Evolutionary conservation across 2,329 filamentous ascomycete genomes (phyloP), one percentile per base, ranked within the genome.

Genomic region (Blumeria graminis): DNA sequence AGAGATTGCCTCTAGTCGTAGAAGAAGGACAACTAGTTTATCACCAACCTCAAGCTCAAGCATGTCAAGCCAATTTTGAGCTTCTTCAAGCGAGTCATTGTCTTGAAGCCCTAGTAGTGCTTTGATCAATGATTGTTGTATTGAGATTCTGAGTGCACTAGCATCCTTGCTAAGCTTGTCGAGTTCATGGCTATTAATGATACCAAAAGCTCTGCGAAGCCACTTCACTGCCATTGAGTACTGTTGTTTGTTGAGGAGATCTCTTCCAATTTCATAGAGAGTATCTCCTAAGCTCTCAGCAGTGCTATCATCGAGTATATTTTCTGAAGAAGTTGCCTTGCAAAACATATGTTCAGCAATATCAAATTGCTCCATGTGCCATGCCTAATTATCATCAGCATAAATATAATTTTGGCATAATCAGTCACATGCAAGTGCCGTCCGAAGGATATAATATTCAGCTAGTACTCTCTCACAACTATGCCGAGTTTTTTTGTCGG

Each of bases 291-390:
- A 68, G 39, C 71, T 72, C 65, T 89, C 82, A 1, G 74, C 71
- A 1, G 73, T 73, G 1, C 67, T 59, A 0, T 74, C 67, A 46
- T 80, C 73, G 1, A 77, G 65, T 56, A 55, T 63, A 22, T 63
- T 63, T 39, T 62, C 66, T 9, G 69, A 66, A n/a, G 59, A 69
- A 62, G 70, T 68, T 1, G 78, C 68, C 62, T 84, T 84, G 38
- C 68, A 68, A 66, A 82, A 89, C 72, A 92, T 79, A 66, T 86
- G 79, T 56, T 94, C 86, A 33, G 86, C 85, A 52, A 88, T 76
- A 57, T 90, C 84, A 13, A 84, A 71, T 43, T 82, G 77, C 43
- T 77, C 73, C 64, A 88, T 81, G 62, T 80, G 79, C 80, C 82
- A 94, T 34, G 81, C 76, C 86, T 90, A 54, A 32, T n/a, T 10